A percentile compares a stretch with the other conserved stretches of the same genome.
phyloP scores from a whole-genome alignment of 2,329 filamentous ascomycete genomes.

The Periglandula ipomoeae region DNA sequence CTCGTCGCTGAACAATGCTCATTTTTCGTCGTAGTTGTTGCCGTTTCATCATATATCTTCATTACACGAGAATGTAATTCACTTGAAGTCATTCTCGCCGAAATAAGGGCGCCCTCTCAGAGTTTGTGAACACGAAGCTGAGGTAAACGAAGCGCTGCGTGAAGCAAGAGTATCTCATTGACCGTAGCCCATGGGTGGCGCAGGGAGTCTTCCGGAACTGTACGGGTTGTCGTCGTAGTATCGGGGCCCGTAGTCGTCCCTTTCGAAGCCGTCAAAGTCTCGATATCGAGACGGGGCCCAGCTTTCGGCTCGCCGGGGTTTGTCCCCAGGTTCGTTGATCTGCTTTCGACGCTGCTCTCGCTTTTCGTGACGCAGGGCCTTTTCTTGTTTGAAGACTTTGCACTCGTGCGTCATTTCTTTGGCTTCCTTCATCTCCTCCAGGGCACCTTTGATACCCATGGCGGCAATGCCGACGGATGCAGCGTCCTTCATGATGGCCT shows the following conservation, averaged over 20 bases:
- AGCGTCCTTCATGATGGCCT: slow-evolving; percentile 47
- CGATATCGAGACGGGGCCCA: slow-evolving; percentile 31
- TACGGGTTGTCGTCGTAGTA: slow-evolving; percentile 41
- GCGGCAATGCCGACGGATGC: slow-evolving; percentile 51
- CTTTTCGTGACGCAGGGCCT: slow-evolving; percentile 37
- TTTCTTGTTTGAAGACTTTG: slow-evolving; percentile 40
- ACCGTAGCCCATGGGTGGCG: slow-evolving; percentile 17
- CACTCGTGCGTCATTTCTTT: slow-evolving; percentile 39
- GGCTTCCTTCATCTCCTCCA: slow-evolving; percentile 47
- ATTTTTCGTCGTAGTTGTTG: background rate
- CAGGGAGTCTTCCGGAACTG: slow-evolving; percentile 29
- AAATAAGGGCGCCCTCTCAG: background rate
- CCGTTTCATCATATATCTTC: background rate
- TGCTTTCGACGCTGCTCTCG: slow-evolving; percentile 28
- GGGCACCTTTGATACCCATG: slow-evolving; percentile 46
- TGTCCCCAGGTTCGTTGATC: slow-evolving; percentile 21
- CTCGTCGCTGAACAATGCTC: background rate
- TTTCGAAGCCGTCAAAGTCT: slow-evolving; percentile 30
- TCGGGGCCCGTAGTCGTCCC: slow-evolving; percentile 32
- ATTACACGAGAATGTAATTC: background rate
- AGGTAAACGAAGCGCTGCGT: background rate
- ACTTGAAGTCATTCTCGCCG: background rate
- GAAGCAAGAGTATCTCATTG: slow-evolving; percentile 3
- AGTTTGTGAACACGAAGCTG: no score
- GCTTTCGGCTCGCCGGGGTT: slow-evolving; percentile 33